Evolutionary conservation across 331 rosid genomes (phyloP).

Genomic region (Rosa hybrid): DNA sequence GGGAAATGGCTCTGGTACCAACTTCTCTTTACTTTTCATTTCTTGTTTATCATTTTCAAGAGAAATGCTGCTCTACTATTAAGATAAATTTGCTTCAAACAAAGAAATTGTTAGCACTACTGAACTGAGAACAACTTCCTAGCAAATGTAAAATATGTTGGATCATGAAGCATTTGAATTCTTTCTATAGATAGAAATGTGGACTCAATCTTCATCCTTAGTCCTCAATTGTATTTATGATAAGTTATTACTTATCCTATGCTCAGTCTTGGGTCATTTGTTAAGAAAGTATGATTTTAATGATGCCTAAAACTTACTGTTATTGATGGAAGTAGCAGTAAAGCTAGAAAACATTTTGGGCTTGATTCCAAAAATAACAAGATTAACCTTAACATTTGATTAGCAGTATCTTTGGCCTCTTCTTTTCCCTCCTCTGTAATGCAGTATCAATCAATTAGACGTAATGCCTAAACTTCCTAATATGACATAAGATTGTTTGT

Average conservation of each 20-base stretch:
- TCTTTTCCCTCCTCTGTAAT: background rate
- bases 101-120: too few relatives aligned
- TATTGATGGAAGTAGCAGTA: background rate
- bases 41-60: background rate
- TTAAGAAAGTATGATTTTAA: too few relatives aligned
- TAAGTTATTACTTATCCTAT: background rate
- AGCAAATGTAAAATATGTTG: background rate
- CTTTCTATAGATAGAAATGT: background rate
- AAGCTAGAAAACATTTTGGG: background rate
- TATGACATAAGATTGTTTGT: too few relatives aligned
- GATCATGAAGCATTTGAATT: background rate
- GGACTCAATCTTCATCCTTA: background rate
- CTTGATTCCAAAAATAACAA: background rate
- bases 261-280: background rate
- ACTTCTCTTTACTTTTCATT: constrained; percentile 3
- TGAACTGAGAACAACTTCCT: background rate
- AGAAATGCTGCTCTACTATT: background rate
- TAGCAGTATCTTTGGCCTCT: too few relatives aligned
- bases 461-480: too few relatives aligned
- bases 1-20: constrained; percentile 66
- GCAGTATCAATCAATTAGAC: background rate
- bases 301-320: background rate
- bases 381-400: background rate
- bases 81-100: background rate
- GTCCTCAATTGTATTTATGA: background rate